A percentile compares a stretch with the other conserved stretches of the same genome.
Evolutionary conservation across 2,329 filamentous ascomycete species (phyloP).

Genomic region (Aspergillaceae sp.): DNA sequence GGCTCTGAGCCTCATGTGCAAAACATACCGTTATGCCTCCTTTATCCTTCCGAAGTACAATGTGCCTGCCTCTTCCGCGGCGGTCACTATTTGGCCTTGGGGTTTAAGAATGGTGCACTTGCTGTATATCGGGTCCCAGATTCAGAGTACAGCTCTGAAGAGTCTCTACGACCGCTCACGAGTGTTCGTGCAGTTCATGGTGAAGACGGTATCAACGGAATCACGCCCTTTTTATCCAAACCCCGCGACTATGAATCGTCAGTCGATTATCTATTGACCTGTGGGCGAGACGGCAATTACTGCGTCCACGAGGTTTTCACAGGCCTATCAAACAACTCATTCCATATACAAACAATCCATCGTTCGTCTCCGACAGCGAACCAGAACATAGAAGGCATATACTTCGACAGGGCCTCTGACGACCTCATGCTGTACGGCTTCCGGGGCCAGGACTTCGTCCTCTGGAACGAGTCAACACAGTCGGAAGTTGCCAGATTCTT

Average conservation of each 20-base stretch:
- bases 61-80: constrained; percentile 35
- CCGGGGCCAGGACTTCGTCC: constrained; percentile 65
- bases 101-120: constrained; percentile 49
- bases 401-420: constrained; percentile 43
- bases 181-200: constrained; percentile 36
- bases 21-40: constrained; percentile 21
- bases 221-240: constrained; percentile 31
- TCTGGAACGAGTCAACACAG: constrained; percentile 68
- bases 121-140: constrained; percentile 36
- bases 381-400: constrained; percentile 65
- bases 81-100: constrained; percentile 39
- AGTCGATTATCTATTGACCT: constrained; percentile 51
- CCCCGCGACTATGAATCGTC: constrained; percentile 8
- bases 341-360: constrained; percentile 50
- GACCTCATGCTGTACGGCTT: constrained; percentile 74
- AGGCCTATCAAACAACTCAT: constrained; percentile 17
- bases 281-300: constrained; percentile 68
- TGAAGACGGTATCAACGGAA: constrained; percentile 59
- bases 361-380: constrained; percentile 62
- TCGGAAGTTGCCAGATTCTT: constrained; percentile 63
- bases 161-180: constrained; percentile 15
- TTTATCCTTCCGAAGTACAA: constrained; percentile 44
- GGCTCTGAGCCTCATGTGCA: constrained; percentile 32
- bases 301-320: constrained; percentile 48
- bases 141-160: constrained; percentile 5